Evolutionary conservation across 306 rosid species (phyloP), one percentile per base, ranked within the genome.

Genomic region (Trifolium subterraneum): DNA sequence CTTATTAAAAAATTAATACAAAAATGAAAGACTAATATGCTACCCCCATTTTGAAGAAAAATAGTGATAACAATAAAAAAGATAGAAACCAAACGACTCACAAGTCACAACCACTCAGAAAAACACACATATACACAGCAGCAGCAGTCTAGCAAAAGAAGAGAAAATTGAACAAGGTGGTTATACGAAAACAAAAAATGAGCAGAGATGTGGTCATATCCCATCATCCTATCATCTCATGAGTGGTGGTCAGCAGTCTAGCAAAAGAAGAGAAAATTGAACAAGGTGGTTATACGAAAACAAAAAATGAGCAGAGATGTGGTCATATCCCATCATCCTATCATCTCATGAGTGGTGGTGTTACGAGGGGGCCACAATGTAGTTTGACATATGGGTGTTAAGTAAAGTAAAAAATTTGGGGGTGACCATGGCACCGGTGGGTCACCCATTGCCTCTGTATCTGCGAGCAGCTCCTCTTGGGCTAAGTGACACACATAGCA

Each of bases 401-500:
- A 50, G 55, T 50, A 27, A 2, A 27, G 31, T 27, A 27, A 16
- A 50, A 18, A 50, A 50, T 16, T 50, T 15, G 19, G 55, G 55
- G 55, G 22, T 7, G 55, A 50, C 55, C 18, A n/a, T 7, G 4
- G 20, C 55, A n/a, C 55, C 55, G 0, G 10, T 2, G 23, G 19
- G 56, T 16, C 56, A 3, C 56, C 19, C 56, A 50, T 50, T 18
- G 56, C 20, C 56, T 50, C 56, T n/a, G n/a, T 10, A 50, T 50
- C 23, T 7, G 11, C 23, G 5, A 50, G 9, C 56, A 33, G 10
- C 59, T 69, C 55, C 51, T 44, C 59, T 13, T 45, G 25, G 73
- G 73, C 55, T 47, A 59, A 47, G 58, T 70, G 25, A 71, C 47
- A 74, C 29, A 52, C 60, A 52, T 52, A 19, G 29, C 27, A 52